Percentiles rank a stretch among this genome's conserved stretches.
Evolutionary conservation across 306 rosid genomes (phyloP).

Genomic region (Gillenia trifoliata): DNA sequence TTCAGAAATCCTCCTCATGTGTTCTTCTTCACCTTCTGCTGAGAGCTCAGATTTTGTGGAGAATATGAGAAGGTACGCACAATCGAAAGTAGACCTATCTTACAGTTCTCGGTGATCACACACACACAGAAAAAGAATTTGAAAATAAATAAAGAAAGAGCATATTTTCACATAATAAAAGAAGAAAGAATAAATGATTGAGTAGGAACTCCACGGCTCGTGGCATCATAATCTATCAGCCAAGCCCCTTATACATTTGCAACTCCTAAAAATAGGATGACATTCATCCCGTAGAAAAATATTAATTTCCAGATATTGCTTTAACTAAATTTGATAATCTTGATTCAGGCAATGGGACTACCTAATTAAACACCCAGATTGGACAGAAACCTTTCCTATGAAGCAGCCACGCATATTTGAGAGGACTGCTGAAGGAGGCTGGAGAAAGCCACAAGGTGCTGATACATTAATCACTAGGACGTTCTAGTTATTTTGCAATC

Average conservation of each 20-base stretch:
- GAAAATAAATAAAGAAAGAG: neutral
- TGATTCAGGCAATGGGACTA: constrained; percentile 57
- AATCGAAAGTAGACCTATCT: neutral
- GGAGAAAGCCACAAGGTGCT: constrained; percentile 47
- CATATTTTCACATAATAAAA: neutral
- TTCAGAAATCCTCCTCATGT: constrained; percentile 54
- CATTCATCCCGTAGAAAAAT: neutral
- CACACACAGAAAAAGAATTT: no score
- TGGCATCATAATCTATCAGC: neutral
- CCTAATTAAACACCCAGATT: constrained; percentile 65
- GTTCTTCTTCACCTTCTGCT: constrained; percentile 85
- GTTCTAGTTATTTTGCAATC: neutral
- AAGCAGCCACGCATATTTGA: constrained; percentile 53
- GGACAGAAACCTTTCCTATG: constrained; percentile 64
- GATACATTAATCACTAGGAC: neutral
- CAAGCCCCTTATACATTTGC: neutral
- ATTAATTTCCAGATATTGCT: neutral
- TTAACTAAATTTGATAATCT: neutral
- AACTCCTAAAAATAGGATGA: neutral
- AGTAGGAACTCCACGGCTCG: neutral
- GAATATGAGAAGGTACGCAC: constrained; percentile 52
- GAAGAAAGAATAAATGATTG: neutral
- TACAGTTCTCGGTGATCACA: neutral
- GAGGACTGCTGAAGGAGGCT: constrained; percentile 54
- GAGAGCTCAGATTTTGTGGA: constrained; percentile 79